A percentile compares a stretch with the other conserved stretches of the same genome.
phyloP scores from a whole-genome alignment of 805 yeast species.

The Saccharomyces paradoxus region DNA sequence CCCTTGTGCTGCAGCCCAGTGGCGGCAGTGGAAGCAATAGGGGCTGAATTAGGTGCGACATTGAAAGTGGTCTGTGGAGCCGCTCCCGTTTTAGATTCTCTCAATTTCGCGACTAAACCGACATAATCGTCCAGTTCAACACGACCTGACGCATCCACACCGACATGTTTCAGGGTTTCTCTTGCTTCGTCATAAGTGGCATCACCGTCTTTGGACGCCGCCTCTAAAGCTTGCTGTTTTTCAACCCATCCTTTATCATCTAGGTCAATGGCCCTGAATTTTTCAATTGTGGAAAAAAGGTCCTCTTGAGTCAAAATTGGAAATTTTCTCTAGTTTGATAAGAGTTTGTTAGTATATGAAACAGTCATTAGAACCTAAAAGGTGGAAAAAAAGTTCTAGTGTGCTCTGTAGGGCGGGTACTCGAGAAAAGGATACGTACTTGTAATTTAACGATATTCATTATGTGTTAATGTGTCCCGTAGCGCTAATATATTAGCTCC shows the following conservation, averaged over 20 bases:
- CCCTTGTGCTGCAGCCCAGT: constrained; percentile 41
- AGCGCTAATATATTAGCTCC: not conserved
- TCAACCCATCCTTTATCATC: constrained; percentile 95
- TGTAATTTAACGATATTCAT: constrained; percentile 63
- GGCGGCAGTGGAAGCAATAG: constrained; percentile 10
- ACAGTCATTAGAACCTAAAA: not conserved
- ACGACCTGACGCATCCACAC: constrained; percentile 93
- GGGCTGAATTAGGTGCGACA: constrained; percentile 12
- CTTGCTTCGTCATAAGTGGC: constrained; percentile 88
- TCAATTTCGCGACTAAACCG: constrained; percentile 70
- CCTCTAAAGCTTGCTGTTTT: constrained; percentile 80
- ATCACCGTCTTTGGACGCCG: constrained; percentile 68
- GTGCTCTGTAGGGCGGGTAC: not conserved
- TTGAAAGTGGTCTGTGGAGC: constrained; percentile 28
- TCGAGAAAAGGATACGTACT: constrained; percentile 30
- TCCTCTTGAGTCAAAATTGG: constrained; percentile 84
- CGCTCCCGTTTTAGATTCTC: constrained; percentile 34
- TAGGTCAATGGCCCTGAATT: constrained; percentile 74
- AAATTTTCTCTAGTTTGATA: constrained; percentile 54
- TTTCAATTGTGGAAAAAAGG: constrained; percentile 74
- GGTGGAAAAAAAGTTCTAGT: not conserved
- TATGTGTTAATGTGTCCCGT: not conserved
- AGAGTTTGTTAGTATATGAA: not conserved
- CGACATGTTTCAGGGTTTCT: constrained; percentile 82
- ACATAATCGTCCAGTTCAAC: constrained; percentile 95